Evolutionary conservation across 2,329 filamentous ascomycete genomes (phyloP).

Genomic region (Lachnellula subtilissima): DNA sequence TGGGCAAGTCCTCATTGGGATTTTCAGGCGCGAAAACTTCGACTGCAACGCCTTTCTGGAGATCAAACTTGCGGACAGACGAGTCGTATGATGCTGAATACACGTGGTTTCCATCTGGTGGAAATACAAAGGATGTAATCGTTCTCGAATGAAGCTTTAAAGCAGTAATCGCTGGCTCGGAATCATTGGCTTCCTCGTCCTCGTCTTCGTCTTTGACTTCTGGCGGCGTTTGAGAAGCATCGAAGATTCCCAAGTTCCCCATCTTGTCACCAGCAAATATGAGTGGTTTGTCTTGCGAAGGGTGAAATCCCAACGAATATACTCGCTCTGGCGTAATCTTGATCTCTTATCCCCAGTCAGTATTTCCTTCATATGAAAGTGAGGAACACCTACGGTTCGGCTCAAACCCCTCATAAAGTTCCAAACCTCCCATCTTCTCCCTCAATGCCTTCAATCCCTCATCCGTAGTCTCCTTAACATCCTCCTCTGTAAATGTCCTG

Average conservation of each 20-base stretch:
- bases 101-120: slow-evolving; percentile 66
- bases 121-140: slow-evolving; percentile 78
- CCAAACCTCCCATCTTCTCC: slow-evolving; percentile 69
- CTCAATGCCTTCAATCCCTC: slow-evolving; percentile 69
- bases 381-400: slow-evolving; percentile 59
- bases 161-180: slow-evolving; percentile 76
- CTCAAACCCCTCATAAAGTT: slow-evolving; percentile 77
- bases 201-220: slow-evolving; percentile 54
- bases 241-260: slow-evolving; percentile 84
- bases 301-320: slow-evolving; percentile 86
- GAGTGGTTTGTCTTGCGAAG: slow-evolving; percentile 76
- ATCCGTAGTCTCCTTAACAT: slow-evolving; percentile 74
- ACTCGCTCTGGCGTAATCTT: slow-evolving; percentile 86
- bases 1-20: slow-evolving; percentile 64
- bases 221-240: slow-evolving; percentile 67
- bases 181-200: slow-evolving; percentile 59
- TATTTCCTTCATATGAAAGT: neutral
- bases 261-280: slow-evolving; percentile 94
- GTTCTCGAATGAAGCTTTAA: slow-evolving; percentile 89
- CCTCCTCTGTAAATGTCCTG: slow-evolving; percentile 79
- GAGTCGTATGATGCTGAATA: slow-evolving; percentile 91
- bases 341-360: slow-evolving; percentile 54
- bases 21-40: slow-evolving; percentile 76
- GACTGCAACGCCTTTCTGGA: slow-evolving; percentile 71
- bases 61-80: slow-evolving; percentile 79